Percentiles rank a stretch among this genome's conserved stretches.
phyloP scores from a whole-genome alignment of 805 yeast genomes.

The Candida nemodendra region DNA sequence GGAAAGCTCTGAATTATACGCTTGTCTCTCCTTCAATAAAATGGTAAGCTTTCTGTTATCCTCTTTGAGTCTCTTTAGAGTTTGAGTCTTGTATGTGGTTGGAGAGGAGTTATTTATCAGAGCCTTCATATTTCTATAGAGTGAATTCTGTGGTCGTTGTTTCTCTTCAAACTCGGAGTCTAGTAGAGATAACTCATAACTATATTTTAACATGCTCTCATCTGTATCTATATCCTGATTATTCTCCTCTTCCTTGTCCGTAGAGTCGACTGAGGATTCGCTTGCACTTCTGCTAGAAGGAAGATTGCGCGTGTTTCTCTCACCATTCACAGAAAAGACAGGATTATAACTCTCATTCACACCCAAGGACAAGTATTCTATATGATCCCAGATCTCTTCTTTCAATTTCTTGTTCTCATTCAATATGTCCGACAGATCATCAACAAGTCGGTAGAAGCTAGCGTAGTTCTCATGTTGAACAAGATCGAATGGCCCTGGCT shows the following conservation, averaged over 20 bases:
- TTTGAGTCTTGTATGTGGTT: constrained; percentile 3
- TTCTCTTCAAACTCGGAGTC: neutral
- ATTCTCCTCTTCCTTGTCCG: neutral
- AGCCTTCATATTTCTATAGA: constrained; percentile 6
- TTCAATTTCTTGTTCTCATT: constrained; percentile 23
- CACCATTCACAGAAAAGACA: neutral
- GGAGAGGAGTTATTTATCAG: neutral
- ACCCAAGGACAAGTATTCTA: constrained; percentile 17
- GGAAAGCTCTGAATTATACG: constrained; percentile 20
- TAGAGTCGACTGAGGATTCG: neutral
- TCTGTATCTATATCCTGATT: neutral
- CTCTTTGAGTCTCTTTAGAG: constrained; percentile 6
- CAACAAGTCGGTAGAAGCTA: constrained; percentile 21
- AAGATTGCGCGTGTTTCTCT: neutral
- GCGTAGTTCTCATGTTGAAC: constrained; percentile 20
- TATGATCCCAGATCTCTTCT: constrained; percentile 26
- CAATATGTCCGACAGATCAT: constrained; percentile 20
- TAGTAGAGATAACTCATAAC: constrained; percentile 1
- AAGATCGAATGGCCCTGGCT: constrained; percentile 10
- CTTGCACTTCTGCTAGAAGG: neutral
- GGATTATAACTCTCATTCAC: constrained; percentile 9
- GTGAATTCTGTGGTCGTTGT: neutral
- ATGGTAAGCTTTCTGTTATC: constrained; percentile 17
- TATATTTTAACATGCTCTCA: constrained; percentile 13
- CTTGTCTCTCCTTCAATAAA: constrained; percentile 14